Base-by-base conservation (phyloP, 169 alveolate genomes). In the Plasmodium yoelii region DNA sequence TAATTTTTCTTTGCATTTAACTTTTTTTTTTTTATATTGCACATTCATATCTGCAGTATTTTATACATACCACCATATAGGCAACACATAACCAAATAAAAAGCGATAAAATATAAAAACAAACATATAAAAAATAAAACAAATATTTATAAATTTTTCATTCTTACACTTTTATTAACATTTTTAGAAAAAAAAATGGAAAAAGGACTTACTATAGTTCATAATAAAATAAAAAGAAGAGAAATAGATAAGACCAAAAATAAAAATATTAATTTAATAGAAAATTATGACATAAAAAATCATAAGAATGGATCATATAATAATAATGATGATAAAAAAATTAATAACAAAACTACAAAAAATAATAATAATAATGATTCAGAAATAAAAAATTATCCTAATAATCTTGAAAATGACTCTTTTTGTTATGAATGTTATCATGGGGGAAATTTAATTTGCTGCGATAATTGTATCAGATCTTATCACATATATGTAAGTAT, bases 401-500 rank as follows among this genome's bases (percentile, higher is more conserved):
- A 28, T 53, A 72, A 28, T 59, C 34, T 59, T 34, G 73, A 53
- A 53, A 73, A 73, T 34, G 87, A 73, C 44, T 55, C 69, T 59
- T 73, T 73, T 24, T 73, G 87, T 46, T 73, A 73, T 73, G 87
- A 82, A 42, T 92, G 95, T 18, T 84, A 90, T n/a, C 94, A 92
- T 13, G 95, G 95, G 39, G 95, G 95, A 5, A 93, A 92, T 59
- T 80, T 92, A 61, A 75, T 92, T 51, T 92, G 95, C 57, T 92
- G 95, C 70, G 95, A 92, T 24, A 92, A 93, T 10, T 92, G 95
- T 59, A 53, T 87, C 26, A 84, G 92, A 73, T 77, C 95, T 44
- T 92, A 87, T 84, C 95, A 92, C 59, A 60, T 87, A 42, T 93
- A 84, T 60, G 87, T 73, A 73, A 68, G 77, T 19, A 9, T 28